Percentiles rank a stretch among this genome's conserved stretches.
These are phyloP conservation scores for Geotrichum klebahnii DNA, from an alignment of 1,139 yeast species.

Conservation along the genomic window DNA sequence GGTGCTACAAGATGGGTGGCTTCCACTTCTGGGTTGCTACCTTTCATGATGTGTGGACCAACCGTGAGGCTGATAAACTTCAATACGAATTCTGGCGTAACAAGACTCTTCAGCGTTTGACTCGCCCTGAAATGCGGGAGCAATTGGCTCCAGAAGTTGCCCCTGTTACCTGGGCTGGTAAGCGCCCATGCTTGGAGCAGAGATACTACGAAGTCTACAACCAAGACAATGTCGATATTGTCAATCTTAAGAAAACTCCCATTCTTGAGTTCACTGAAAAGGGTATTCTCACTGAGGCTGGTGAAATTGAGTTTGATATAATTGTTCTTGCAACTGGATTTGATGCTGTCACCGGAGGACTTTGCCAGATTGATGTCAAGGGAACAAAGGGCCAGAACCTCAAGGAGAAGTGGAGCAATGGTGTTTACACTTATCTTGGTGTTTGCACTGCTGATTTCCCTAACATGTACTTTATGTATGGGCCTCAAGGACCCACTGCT, in stretches of 20 bases:
- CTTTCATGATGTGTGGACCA: slow-evolving; percentile 30
- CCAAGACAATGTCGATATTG: slow-evolving; percentile 34
- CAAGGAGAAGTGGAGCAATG: slow-evolving; percentile 32
- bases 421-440: slow-evolving; percentile 32
- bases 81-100: slow-evolving; percentile 35
- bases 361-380: slow-evolving; percentile 30
- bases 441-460: slow-evolving; percentile 33
- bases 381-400: slow-evolving; percentile 29
- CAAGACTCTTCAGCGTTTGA: slow-evolving; percentile 29
- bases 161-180: slow-evolving; percentile 35
- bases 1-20: slow-evolving; percentile 31
- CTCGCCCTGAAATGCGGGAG: slow-evolving; percentile 30
- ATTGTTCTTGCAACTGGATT: slow-evolving; percentile 38
- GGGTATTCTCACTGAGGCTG: slow-evolving; percentile 28
- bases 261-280: slow-evolving; percentile 30
- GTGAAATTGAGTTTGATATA: slow-evolving; percentile 31
- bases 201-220: slow-evolving; percentile 34
- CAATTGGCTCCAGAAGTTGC: slow-evolving; percentile 32
- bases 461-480: slow-evolving; percentile 35
- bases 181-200: slow-evolving; percentile 35
- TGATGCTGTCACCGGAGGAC: slow-evolving; percentile 37
- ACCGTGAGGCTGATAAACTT: slow-evolving; percentile 30
- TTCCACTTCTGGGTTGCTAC: slow-evolving; percentile 32
- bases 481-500: slow-evolving; percentile 39
- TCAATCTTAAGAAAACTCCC: slow-evolving; percentile 31